A percentile compares a stretch with the other conserved stretches of the same genome.
Conservation (phyloP, 305 asterid genomes). For the Coffea humblotiana region DNA sequence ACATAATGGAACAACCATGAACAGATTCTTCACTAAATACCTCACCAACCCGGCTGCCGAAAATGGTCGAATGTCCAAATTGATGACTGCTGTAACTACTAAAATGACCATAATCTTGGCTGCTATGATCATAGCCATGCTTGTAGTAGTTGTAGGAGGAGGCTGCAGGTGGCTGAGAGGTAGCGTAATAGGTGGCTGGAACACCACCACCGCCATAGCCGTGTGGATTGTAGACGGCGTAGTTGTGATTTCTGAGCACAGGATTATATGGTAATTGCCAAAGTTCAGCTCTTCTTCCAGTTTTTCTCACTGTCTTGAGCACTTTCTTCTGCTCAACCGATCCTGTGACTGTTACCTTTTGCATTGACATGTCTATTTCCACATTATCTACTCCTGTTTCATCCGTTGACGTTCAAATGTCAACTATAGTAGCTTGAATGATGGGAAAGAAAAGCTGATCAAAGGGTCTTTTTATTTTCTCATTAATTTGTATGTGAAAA, state of each 20-base stretch:
- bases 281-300: constrained; percentile 67
- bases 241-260: constrained; percentile 42
- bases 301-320: constrained; percentile 53
- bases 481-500: not conserved
- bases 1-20: constrained; percentile 65
- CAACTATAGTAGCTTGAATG: too few species aligned
- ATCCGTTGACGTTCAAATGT: not conserved
- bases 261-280: constrained; percentile 71
- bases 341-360: constrained; percentile 77
- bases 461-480: not conserved
- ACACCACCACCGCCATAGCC: constrained; percentile 41
- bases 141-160: constrained; percentile 74
- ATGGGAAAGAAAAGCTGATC: not conserved
- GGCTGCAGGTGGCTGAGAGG: constrained; percentile 42
- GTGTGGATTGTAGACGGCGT: constrained; percentile 33
- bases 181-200: constrained; percentile 34
- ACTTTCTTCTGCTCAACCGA: constrained; percentile 70
- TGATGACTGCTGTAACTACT: constrained; percentile 7
- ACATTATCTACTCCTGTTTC: constrained; percentile 59
- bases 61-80: constrained; percentile 36
- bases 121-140: constrained; percentile 54
- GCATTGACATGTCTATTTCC: constrained; percentile 71
- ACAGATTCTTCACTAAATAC: constrained; percentile 79
- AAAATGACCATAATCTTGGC: constrained; percentile 15
- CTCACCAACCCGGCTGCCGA: constrained; percentile 53